Conservation (phyloP, 768 basidiomycete genomes). For the Leccinum disarticulatum region DNA sequence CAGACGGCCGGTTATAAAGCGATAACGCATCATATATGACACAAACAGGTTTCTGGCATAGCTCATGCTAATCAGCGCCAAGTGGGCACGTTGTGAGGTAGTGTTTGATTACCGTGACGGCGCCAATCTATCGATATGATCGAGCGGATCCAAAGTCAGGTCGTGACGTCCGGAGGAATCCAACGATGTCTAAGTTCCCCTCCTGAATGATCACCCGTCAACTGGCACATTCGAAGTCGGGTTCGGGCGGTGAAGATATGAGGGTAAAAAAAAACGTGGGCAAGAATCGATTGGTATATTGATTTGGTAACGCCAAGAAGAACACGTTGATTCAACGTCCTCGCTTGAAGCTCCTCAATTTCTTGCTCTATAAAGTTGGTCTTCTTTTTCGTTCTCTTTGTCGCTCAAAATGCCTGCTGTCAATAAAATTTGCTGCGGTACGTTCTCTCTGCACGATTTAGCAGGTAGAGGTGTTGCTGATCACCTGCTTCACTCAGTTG, state of each 20-base stretch:
- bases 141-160: not conserved
- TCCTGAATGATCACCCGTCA: not conserved
- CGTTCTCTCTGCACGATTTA: conserved; percentile 33
- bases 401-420: conserved; percentile 45
- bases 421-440: conserved; percentile 87
- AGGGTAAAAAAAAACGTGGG: not conserved
- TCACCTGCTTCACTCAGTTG: conserved; percentile 46
- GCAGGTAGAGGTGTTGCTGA: conserved; percentile 5
- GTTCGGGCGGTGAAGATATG: not conserved
- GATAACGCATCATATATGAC: not conserved
- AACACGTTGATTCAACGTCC: not conserved
- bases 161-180: not conserved
- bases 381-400: not conserved
- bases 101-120: not conserved
- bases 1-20: not conserved
- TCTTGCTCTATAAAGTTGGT: not conserved
- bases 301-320: conserved; percentile 1
- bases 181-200: not conserved
- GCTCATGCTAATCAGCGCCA: not conserved
- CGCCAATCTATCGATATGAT: not conserved
- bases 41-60: not conserved
- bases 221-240: not conserved
- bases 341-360: not conserved
- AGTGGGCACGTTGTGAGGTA: not conserved
- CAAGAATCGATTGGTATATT: not conserved